Base-by-base conservation (phyloP, 2,329 filamentous ascomycete species). In the Didymella sp. region DNA sequence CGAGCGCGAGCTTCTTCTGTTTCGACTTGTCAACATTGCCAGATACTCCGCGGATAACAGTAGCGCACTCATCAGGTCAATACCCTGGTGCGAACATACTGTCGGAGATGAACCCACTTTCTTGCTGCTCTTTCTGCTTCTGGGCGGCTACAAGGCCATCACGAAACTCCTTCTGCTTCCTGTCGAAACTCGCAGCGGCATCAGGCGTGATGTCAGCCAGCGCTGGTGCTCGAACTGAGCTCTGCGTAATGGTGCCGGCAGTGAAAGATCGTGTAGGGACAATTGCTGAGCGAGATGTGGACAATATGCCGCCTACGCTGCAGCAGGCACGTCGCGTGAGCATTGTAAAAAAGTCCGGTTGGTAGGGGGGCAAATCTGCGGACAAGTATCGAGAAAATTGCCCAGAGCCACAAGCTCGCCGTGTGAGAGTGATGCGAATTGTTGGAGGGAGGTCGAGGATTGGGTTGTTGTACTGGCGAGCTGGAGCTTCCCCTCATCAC, bases 131-230 rank as follows among this genome's bases (percentile, higher is more conserved):
- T 80, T 90, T 90, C 77, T 82, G 83, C 81, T 89, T 90, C 79
- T 90, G 87, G 75, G 87, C 87, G 78, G 89, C 85, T 69, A 87
- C 85, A 70, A 96, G 81, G 76, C 90, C 86, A 78, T 93, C 88
- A 75, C 95, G 90, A 80, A 97, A 98, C 72, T 88, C 84, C 78
- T 89, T 89, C 81, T 96, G 93, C 78, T 89, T 91, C 71, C 84
- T 80, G 75, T 90, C 91, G 84, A 98, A 99, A 54, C 84, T 82
- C 50, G 87, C 82, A 63, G 90, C 88, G 60, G 86, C 86, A 61
- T 90, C 82, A 45, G 88, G 85, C 42, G 83, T 89, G 81, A 99
- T 87, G 78, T 99, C 93, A 75, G 90, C 89, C 65, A 99, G 85
- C 33, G 89, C 87, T n/a, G 95, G 95, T 40, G 69, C 64, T 55